Conservation (phyloP, 441 rosid species). For the Pelargonium citronellum region DNA sequence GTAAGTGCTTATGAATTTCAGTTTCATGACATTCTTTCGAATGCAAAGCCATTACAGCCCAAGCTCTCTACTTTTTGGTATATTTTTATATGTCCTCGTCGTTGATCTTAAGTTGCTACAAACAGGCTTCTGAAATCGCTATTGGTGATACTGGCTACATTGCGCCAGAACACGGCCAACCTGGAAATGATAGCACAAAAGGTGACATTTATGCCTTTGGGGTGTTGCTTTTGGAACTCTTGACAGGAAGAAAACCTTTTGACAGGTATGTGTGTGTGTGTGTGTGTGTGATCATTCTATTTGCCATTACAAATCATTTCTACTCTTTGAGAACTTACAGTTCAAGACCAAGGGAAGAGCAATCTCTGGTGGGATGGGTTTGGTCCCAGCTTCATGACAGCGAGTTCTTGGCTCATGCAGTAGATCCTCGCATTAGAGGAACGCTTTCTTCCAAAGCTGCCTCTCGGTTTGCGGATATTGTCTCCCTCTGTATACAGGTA, state of each 20-base stretch:
- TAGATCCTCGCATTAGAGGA: constrained; percentile 54
- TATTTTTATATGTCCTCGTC: too few relatives aligned
- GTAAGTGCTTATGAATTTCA: constrained; percentile 25
- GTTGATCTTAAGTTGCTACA: constrained; percentile 11
- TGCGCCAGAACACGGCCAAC: constrained; percentile 73
- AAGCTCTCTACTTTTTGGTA: too few relatives aligned
- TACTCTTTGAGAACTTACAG: constrained; percentile 28
- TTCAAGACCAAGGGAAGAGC: constrained; percentile 57
- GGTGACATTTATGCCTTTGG: constrained; percentile 78
- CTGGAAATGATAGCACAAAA: constrained; percentile 61
- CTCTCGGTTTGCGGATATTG: constrained; percentile 69
- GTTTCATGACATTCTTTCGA: background rate
- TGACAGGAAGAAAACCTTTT: constrained; percentile 74
- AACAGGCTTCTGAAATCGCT: constrained; percentile 84
- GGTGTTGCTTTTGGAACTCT: constrained; percentile 80
- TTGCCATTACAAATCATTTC: background rate
- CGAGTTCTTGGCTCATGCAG: constrained; percentile 59
- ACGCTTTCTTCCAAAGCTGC: constrained; percentile 47
- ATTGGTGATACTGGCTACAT: constrained; percentile 61
- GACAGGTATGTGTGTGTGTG: constrained; percentile 39
- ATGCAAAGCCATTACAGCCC: background rate
- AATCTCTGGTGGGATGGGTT: constrained; percentile 78
- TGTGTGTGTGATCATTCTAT: background rate
- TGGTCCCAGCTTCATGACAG: constrained; percentile 67
- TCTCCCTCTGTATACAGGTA: constrained; percentile 79